Conservation (phyloP, 768 basidiomycete genomes). For the Lactarius pseudohatsudake region DNA sequence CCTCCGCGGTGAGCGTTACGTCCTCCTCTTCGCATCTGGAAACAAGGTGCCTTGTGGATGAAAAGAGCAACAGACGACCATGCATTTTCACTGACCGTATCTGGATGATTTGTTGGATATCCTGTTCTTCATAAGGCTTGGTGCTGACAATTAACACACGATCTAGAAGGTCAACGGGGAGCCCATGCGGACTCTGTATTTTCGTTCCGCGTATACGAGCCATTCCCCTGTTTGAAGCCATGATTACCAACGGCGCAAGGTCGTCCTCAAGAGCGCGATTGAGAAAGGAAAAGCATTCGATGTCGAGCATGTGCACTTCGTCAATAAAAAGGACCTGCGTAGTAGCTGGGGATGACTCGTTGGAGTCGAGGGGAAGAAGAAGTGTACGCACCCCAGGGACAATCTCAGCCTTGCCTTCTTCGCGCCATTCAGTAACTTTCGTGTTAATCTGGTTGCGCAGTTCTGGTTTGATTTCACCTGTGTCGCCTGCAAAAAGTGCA, state of each 20-base stretch:
- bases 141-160: constrained; percentile 96
- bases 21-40: constrained; percentile 92
- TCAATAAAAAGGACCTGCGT: constrained; percentile 94
- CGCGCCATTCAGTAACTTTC: constrained; percentile 96
- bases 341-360: constrained; percentile 4
- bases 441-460: constrained; percentile 94
- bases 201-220: constrained; percentile 93
- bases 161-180: constrained; percentile 93
- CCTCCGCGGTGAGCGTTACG: constrained; percentile 73
- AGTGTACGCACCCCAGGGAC: constrained; percentile 79
- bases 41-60: background rate
- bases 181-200: constrained; percentile 90
- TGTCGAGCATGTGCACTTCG: constrained; percentile 99
- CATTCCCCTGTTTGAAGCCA: constrained; percentile 97
- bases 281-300: constrained; percentile 98
- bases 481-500: constrained; percentile 92
- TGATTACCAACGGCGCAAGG: constrained; percentile 92
- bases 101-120: constrained; percentile 88
- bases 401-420: constrained; percentile 98
- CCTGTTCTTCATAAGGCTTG: constrained; percentile 76
- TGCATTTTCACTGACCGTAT: constrained; percentile 61
- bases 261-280: constrained; percentile 95
- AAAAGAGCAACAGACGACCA: background rate
- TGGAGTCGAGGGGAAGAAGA: background rate
- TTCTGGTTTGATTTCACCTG: constrained; percentile 98